Evolutionary conservation across 2,329 filamentous ascomycete genomes (phyloP).

Genomic region (Clonostachys rhizophaga): DNA sequence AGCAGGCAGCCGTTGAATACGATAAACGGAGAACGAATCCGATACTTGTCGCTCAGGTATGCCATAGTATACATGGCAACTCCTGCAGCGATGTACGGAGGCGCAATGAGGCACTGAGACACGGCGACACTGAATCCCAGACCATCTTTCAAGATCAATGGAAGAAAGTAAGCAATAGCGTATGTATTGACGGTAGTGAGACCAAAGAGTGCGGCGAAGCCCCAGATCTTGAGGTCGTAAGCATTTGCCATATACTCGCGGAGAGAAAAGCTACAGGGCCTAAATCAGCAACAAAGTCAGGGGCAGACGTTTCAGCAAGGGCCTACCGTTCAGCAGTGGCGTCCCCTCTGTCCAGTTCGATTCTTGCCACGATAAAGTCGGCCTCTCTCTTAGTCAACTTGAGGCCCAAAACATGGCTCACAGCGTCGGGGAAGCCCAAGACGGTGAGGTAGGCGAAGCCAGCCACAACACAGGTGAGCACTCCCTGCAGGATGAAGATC

Average conservation of each 20-base stretch:
- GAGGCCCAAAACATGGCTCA: conserved; percentile 2
- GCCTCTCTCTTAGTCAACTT: conserved; percentile 2
- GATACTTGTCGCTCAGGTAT: too few species aligned
- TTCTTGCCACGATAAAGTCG: conserved; percentile 5
- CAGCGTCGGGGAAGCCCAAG: conserved; percentile 11
- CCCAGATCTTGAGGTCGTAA: conserved; percentile 6
- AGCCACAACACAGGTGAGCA: conserved; percentile 22
- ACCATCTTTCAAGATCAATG: too few species aligned
- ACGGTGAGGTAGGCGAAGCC: conserved; percentile 20
- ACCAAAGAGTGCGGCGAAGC: conserved; percentile 7
- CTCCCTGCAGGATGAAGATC: conserved; percentile 15
- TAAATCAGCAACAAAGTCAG: too few species aligned
- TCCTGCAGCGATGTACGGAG: too few species aligned
- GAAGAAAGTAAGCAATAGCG: background rate
- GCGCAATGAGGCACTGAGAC: too few species aligned
- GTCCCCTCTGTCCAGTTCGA: conserved; percentile 8
- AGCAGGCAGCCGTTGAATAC: too few species aligned
- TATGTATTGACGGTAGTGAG: background rate
- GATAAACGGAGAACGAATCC: too few species aligned
- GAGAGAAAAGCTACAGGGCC: conserved; percentile 4
- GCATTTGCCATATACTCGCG: conserved; percentile 3
- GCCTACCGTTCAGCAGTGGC: conserved; percentile 4
- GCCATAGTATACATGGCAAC: too few species aligned
- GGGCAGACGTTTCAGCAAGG: too few species aligned
- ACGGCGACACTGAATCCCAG: too few species aligned